Evolutionary conservation across 148 eudicot genomes (phyloP).

Genomic region (Rhododendron ferrugineum): DNA sequence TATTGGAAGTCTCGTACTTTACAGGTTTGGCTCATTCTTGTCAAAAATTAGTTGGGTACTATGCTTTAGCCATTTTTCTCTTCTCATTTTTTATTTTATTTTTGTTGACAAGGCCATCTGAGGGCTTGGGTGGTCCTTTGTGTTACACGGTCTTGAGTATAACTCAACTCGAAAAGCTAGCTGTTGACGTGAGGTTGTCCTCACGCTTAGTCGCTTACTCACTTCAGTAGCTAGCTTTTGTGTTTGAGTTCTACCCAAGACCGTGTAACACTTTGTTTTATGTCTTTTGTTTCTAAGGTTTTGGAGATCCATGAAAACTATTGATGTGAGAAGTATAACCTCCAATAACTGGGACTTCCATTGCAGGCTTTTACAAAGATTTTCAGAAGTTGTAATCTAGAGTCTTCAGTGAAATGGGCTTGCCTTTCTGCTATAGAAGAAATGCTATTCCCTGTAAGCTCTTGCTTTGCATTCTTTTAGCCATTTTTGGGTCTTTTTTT

Average conservation of each 20-base stretch:
- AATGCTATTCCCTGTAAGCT: slow-evolving; percentile 76
- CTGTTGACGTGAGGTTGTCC: not conserved
- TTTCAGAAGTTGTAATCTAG: slow-evolving; percentile 50
- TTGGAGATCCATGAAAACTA: not conserved
- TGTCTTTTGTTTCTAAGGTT: not conserved
- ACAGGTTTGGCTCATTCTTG: slow-evolving; percentile 39
- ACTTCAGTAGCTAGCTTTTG: not conserved
- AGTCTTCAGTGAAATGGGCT: slow-evolving; percentile 64
- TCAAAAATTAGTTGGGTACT: not conserved
- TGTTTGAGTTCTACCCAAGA: not conserved
- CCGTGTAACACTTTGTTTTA: not conserved
- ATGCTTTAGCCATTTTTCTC: not conserved
- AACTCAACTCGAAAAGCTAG: not conserved
- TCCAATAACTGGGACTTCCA: not conserved
- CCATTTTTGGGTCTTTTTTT: not conserved
- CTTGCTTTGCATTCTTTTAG: not conserved
- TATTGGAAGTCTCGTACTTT: slow-evolving; percentile 59
- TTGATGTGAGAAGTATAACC: not conserved
- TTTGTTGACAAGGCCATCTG: not conserved
- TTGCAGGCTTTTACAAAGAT: slow-evolving; percentile 75
- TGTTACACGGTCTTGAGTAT: not conserved
- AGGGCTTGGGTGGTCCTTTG: not conserved
- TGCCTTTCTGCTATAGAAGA: slow-evolving; percentile 77
- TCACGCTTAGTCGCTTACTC: no score
- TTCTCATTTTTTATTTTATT: not conserved